Base-by-base conservation (phyloP, 208 protist species). In the Trypanosoma conorhini region DNA sequence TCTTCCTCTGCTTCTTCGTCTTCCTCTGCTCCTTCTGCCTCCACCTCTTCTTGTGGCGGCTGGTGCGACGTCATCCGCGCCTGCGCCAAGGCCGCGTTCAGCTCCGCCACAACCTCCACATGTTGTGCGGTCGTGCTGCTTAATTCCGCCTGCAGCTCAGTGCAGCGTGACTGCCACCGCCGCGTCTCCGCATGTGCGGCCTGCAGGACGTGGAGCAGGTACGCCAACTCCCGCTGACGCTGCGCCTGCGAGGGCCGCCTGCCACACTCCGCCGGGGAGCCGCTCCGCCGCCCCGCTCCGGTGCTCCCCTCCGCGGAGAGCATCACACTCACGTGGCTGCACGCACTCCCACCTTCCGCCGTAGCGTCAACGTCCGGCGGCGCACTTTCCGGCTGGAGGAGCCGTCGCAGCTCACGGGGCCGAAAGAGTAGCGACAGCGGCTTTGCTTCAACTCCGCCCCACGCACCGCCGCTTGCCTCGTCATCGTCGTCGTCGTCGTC, bases 151-250 rank as follows among this genome's bases (percentile, higher is more conserved):
- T 65, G 61, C 22, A 65, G 33, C 19, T 31, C 42, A 1, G 7
- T 52, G 35, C 40, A 65, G 21, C 24, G 12, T 31, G 22, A 26
- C 42, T 52, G 42, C 40, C 35, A 65, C 33, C 15, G 24, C 26
- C 54, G 40, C 5, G 8, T 35, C 24, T 65, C 61, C 21, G 26
- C 21, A 28, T 54, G 19, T 33, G 42, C 61, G 24, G 46, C 61
- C 3, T 54, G 46, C 26, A 65, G 19, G 15, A 65, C 61, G 24
- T 65, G 61, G 21, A 65, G 13, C 50, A 65, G 61, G 54, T 65
- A 65, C 12, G 50, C 22, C 33, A 65, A 22, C 24, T 52, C 61
- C 24, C 61, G 22, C 54, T 24, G 46, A 24, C 13, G 8, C 33
- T 65, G 61, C 46, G 61, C 46, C 7, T 33, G 19, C 61, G 54